phyloP scores from a whole-genome alignment of 768 basidiomycete genomes.

The Mycena metata region DNA sequence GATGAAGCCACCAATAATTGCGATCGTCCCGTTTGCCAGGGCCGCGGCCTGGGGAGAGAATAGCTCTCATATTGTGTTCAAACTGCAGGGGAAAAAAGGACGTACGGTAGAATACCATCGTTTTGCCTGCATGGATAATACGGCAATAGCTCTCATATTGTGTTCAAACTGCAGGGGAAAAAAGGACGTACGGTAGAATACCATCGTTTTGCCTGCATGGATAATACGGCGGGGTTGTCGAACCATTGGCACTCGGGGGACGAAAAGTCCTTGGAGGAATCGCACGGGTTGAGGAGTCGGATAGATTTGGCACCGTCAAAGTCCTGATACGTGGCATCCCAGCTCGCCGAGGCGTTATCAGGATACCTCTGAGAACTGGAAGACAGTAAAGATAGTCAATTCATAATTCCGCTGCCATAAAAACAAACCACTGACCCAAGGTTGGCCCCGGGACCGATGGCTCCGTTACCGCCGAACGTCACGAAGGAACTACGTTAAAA shows the following conservation, averaged over 20 bases:
- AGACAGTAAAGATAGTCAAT: too few relatives aligned
- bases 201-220: slow-evolving; percentile 80
- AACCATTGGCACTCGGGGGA: slow-evolving; percentile 76
- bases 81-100: too few relatives aligned
- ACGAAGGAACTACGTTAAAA: slow-evolving; percentile 62
- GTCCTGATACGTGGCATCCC: slow-evolving; percentile 78
- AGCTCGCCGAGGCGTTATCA: slow-evolving; percentile 60
- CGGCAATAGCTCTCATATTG: slow-evolving; percentile 13
- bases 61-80: too few relatives aligned
- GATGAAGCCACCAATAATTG: slow-evolving; percentile 84
- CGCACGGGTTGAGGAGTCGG: slow-evolving; percentile 86
- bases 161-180: too few relatives aligned
- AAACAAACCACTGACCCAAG: slow-evolving; percentile 53
- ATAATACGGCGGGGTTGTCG: slow-evolving; percentile 68
- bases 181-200: slow-evolving; percentile 66
- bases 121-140: slow-evolving; percentile 71
- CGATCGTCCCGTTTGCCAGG: slow-evolving; percentile 81
- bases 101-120: slow-evolving; percentile 81
- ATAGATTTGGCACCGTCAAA: slow-evolving; percentile 86
- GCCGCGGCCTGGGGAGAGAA: slow-evolving; percentile 60
- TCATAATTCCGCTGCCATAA: too few relatives aligned
- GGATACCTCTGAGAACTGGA: slow-evolving; percentile 45
- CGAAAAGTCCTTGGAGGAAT: slow-evolving; percentile 57
- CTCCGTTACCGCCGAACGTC: slow-evolving; percentile 85
- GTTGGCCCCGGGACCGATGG: slow-evolving; percentile 73